phyloP scores from a whole-genome alignment of 139 green algal species.

The Chlorella sorokiniana region DNA sequence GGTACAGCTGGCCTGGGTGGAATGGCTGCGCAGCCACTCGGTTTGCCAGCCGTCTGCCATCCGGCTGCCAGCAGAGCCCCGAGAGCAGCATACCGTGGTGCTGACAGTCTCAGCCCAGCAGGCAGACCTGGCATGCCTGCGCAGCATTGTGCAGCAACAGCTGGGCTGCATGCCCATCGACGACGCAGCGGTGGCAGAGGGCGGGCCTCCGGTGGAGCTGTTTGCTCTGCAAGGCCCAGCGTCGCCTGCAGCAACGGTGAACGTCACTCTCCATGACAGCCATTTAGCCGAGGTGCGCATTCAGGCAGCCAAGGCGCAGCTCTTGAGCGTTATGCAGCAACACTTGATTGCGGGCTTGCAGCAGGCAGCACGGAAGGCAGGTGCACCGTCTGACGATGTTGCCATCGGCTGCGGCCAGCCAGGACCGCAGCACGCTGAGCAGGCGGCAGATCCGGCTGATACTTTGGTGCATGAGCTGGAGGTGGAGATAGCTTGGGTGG shows the following conservation, averaged over 20 bases:
- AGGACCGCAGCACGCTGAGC: background rate
- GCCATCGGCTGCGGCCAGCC: background rate
- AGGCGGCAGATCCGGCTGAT: background rate
- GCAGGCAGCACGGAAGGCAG: background rate
- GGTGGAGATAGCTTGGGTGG: conserved; percentile 21
- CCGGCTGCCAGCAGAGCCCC: background rate
- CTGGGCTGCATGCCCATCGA: background rate
- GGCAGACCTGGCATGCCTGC: background rate
- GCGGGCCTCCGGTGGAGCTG: background rate
- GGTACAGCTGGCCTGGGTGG: conserved; percentile 13
- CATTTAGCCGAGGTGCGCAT: conserved; percentile 15
- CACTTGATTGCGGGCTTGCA: background rate
- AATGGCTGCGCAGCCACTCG: conserved; percentile 7
- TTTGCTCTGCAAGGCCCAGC: background rate
- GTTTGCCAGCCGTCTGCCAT: background rate
- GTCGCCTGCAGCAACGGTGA: background rate
- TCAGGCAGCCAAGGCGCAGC: background rate
- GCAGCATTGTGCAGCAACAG: conserved; percentile 4
- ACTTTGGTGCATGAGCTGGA: conserved; percentile 17
- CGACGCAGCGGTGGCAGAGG: too few species aligned
- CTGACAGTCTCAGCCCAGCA: background rate
- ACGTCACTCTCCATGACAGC: conserved; percentile 14
- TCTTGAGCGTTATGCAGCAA: background rate
- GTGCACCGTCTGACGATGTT: background rate
- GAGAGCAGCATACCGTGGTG: background rate